Evolutionary conservation across 805 yeast genomes (phyloP), one percentile per base, ranked within the genome.

Genomic region (Candida sakaeoensis): DNA sequence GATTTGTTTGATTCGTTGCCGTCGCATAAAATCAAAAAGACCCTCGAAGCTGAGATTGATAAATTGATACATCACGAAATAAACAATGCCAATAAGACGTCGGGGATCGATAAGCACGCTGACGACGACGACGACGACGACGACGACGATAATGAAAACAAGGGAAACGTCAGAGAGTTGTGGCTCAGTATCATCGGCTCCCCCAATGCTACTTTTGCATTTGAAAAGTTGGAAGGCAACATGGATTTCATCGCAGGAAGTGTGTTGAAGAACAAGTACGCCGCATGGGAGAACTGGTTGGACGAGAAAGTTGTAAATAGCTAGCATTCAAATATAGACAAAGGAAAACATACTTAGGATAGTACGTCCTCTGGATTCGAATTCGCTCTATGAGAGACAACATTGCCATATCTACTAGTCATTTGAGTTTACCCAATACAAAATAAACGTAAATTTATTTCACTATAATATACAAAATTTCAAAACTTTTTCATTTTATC

Each of bases 1-100:
- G 98, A 93, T 51, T 73, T 82, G 28, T 93, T 93, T 64, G 86
- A 88, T 45, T 77, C 95, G 12, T 75, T 87, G 50, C 91, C 93
- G 15, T 69, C 80, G 8, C 51, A 61, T 37, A 80, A 83, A 53
- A 75, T 90, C 37, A 72, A 66, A 48, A 68, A 69, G 18, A 57
- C 78, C 29, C 59, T 91, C 40, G 91, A 84, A 52, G 46, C 55
- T 5, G 95, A 85, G 54, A 72, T 89, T 48, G 74, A 76, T 33
- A 70, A 70, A 33, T 63, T 80, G 33, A 70, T 82, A 24, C 53
- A 65, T 58, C 45, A 65, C 75, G 47, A 73, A 64, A 49, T 63
- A 72, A 52, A 46, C 25, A 48, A 49, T 15, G 57, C 52, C 8
- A 60, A 68, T 37, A 63, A 68, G 15, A 64, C 71, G 5, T 50